These are phyloP conservation scores for Chrysanthemum makinoi DNA, from an alignment of 129 eudicot genomes.

Conservation along the genomic window DNA sequence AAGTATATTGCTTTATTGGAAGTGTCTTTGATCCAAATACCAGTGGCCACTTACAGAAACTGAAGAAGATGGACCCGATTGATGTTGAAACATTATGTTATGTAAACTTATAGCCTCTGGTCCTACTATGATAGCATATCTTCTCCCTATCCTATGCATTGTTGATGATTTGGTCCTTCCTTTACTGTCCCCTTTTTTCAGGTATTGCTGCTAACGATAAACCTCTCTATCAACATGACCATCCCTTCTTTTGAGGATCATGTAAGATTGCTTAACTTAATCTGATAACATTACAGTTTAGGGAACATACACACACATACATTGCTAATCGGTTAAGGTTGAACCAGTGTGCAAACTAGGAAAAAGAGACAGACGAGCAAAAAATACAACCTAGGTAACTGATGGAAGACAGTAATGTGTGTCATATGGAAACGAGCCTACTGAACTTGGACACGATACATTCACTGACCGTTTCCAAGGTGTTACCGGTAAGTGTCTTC, in stretches of 20 bases:
- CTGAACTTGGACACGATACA: too few relatives aligned
- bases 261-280: slow-evolving; percentile 45
- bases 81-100: slow-evolving; percentile 74
- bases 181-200: slow-evolving; percentile 28
- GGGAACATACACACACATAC: not conserved
- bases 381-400: too few relatives aligned
- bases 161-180: not conserved
- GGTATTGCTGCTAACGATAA: slow-evolving; percentile 77
- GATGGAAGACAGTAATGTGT: too few relatives aligned
- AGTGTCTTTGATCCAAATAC: slow-evolving; percentile 72
- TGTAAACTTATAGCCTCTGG: not conserved
- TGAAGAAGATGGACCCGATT: slow-evolving; percentile 82
- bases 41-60: slow-evolving; percentile 58
- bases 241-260: slow-evolving; percentile 85
- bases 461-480: too few relatives aligned
- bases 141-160: not conserved
- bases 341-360: too few relatives aligned
- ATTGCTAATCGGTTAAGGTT: too few relatives aligned
- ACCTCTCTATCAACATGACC: slow-evolving; percentile 78
- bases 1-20: slow-evolving; percentile 76
- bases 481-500: too few relatives aligned
- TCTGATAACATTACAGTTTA: too few relatives aligned
- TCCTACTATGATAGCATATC: not conserved
- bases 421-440: too few relatives aligned
- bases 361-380: too few relatives aligned